Conservation (phyloP, 306 rosid species). For the Canavalia gladiata region DNA sequence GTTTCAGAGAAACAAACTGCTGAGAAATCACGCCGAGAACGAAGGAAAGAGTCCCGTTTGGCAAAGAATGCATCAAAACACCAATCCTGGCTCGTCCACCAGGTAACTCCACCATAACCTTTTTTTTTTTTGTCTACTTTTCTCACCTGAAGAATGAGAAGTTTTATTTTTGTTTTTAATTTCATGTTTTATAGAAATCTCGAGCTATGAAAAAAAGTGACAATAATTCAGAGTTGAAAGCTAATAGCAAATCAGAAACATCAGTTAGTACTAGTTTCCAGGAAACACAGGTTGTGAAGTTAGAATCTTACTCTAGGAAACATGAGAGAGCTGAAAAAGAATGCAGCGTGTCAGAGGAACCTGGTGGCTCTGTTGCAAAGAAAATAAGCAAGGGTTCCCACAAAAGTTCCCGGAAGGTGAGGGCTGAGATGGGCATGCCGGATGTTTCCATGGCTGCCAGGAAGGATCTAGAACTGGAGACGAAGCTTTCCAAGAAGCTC, state of each 20-base stretch:
- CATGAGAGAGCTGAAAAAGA: conserved; percentile 46
- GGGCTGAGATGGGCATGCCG: conserved; percentile 50
- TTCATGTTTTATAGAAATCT: conserved; percentile 52
- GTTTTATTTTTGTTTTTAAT: not conserved
- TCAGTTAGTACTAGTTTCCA: conserved; percentile 35
- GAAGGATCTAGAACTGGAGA: conserved; percentile 81
- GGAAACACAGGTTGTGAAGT: conserved; percentile 32
- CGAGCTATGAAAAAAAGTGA: conserved; percentile 40
- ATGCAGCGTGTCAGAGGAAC: conserved; percentile 23
- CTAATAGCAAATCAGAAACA: conserved; percentile 36
- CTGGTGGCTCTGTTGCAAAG: conserved; percentile 37
- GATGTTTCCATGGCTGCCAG: conserved; percentile 48
- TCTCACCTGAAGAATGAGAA: not conserved
- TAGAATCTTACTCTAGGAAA: conserved; percentile 41
- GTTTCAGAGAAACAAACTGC: conserved; percentile 42
- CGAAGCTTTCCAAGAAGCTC: conserved; percentile 85
- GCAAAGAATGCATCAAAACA: conserved; percentile 62
- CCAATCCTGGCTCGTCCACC: conserved; percentile 65
- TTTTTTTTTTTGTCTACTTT: not conserved
- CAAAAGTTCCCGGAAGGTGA: conserved; percentile 54
- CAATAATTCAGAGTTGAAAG: conserved; percentile 42
- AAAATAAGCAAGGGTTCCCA: conserved; percentile 49
- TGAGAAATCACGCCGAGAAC: conserved; percentile 71
- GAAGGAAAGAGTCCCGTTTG: conserved; percentile 73
- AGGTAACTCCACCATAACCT: conserved; percentile 52